Base-by-base conservation (phyloP, 768 basidiomycete species). In the Serendipita indica region DNA sequence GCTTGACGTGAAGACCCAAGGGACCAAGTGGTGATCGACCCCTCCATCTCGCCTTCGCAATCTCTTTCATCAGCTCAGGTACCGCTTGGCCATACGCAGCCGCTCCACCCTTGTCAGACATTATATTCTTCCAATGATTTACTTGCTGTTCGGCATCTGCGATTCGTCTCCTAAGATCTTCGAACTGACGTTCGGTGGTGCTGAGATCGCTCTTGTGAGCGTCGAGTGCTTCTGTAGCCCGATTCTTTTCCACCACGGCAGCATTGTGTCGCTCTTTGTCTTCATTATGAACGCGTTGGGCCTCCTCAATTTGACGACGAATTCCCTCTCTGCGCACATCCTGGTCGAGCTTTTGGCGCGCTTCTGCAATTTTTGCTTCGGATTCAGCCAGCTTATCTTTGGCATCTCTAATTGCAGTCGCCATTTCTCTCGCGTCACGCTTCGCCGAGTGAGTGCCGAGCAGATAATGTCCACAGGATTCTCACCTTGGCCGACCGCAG, bases 11-110 rank as follows among this genome's bases (percentile, higher is more conserved):
- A 52, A 77, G 62, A 0, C 94, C 94, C 25, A 97, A 72, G 0
- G 94, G 94, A 0, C 89, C 89, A 33, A 88, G 68, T 0, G 87
- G 86, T 18, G 65, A 65, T 45, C 81, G 75, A 2, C 88, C 88
- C 27, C 71, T 61, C 89, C 89, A 90, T 3, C 59, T 70, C 67
- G 70, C 72, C 28, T 64, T 65, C 41, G 69, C 67, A 58, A 92
- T 81, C 37, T 69, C 71, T 7, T 74, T 73, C 41, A 87, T 64
- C 5, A 89, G 75, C 0, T 18, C 10, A 16, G 22, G 49, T 7
- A 27, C 30, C 20, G 20, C 20, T 54, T 30, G 20, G 1, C 49
- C 49, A 27, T 60, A 58, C 16, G 35, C 18, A 28, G 46, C 35
- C n/a, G 60, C 33, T 60, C 25, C n/a, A 30, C 56, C 27, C 18